Evolutionary conservation across 1,139 yeast genomes (phyloP).

Genomic region (Kodamaea sp.): DNA sequence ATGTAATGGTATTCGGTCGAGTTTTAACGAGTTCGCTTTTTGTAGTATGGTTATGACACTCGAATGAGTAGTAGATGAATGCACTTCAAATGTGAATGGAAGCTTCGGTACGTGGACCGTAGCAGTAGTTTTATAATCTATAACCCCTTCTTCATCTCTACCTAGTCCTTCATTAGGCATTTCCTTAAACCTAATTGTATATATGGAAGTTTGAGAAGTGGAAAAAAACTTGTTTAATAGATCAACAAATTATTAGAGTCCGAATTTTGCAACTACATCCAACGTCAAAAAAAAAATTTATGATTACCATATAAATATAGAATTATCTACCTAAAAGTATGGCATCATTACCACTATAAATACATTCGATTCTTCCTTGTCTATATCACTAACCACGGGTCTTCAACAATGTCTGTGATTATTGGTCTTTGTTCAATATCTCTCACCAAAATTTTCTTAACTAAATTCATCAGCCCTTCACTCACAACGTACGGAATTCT

Average conservation of each 20-base stretch:
- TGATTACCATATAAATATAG: background rate
- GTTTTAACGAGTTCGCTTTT: constrained; percentile 9
- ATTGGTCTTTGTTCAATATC: constrained; percentile 66
- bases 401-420: constrained; percentile 62
- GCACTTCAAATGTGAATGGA: constrained; percentile 17
- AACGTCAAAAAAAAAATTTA: background rate
- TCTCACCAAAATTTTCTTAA: constrained; percentile 61
- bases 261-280: background rate
- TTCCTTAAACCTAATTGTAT: no score
- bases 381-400: constrained; percentile 54
- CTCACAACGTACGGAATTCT: constrained; percentile 63
- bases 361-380: constrained; percentile 2
- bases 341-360: background rate
- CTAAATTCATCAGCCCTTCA: constrained; percentile 55
- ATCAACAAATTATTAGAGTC: no score
- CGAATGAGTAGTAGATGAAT: constrained; percentile 12
- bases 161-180: background rate
- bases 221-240: no score
- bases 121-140: background rate
- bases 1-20: constrained; percentile 7
- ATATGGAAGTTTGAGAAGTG: no score
- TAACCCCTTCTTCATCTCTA: background rate
- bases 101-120: constrained; percentile 2
- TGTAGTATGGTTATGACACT: constrained; percentile 15
- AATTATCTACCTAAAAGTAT: constrained; percentile 1